Evolutionary conservation across 495 filamentous ascomycete genomes (phyloP).

Genomic region (Penicillium simplicissimum): DNA sequence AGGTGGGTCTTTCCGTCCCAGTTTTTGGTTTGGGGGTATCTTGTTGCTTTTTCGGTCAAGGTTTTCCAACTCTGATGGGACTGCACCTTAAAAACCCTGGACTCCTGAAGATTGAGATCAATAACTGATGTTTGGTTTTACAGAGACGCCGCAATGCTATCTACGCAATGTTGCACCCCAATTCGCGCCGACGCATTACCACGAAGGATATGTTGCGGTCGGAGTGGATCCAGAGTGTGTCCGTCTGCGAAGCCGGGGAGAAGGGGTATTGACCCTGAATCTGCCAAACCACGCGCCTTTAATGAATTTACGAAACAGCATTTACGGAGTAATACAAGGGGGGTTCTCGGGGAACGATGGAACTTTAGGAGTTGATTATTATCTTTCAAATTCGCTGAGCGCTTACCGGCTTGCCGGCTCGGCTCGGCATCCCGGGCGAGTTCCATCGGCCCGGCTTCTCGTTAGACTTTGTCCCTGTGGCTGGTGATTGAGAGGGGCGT

Average conservation of each 20-base stretch:
- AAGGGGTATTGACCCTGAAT: conserved; percentile 13
- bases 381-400: background rate
- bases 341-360: background rate
- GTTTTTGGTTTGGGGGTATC: background rate
- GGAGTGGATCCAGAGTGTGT: conserved; percentile 27
- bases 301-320: background rate
- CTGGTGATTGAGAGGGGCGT: background rate
- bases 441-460: background rate
- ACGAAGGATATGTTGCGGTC: conserved; percentile 17
- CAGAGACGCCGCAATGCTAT: conserved; percentile 31
- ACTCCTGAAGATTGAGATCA: background rate
- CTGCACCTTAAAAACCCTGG: background rate
- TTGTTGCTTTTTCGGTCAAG: background rate
- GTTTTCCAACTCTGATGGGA: background rate
- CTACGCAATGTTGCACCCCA: conserved; percentile 31
- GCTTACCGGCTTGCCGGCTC: background rate
- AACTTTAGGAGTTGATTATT: background rate
- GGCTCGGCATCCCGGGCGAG: background rate
- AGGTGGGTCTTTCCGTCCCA: conserved; percentile 56
- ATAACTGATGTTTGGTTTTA: background rate
- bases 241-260: conserved; percentile 25
- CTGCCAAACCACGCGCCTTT: background rate
- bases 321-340: background rate
- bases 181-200: conserved; percentile 21
- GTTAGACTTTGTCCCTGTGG: background rate